Base-by-base conservation (phyloP, 2,329 filamentous ascomycete genomes). In the Penicillium sp. region DNA sequence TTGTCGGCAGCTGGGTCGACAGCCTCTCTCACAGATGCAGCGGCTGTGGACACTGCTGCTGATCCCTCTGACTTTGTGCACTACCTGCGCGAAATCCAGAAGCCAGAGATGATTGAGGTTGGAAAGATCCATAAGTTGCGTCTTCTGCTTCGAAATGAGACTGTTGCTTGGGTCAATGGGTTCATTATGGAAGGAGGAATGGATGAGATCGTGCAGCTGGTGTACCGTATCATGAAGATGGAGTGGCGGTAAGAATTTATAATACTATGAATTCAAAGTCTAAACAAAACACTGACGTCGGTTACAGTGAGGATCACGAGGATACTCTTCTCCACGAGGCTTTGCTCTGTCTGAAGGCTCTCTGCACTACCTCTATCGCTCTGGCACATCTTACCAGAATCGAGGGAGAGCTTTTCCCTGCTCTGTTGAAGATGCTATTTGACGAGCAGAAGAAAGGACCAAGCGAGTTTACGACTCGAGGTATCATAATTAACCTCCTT, bases 361-460 rank as follows among this genome's bases (percentile, higher is more conserved):
- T 97, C 2, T 96, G 91, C 70, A 99, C 94, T 1, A 97, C 93
- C 1, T 92, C 90, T 14, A 82, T 91, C 31, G 94, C 92, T 1
- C 81, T 97, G 66, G 85, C 89, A 61, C 90, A 93, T 68, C 83
- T 99, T 7, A 84, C 90, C 61, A 85, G 86, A 9, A 90, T 96
- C 53, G 91, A 95, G 62, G 79, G 81, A 5, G 87, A 88, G 0
- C 81, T 99, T 8, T 97, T 97, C 67, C 91, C 93, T 2, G 90
- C 90, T 23, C 79, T 99, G 43, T 77, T 97, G 43, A 84, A 85
- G 54, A 92, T 97, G 88, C 81, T 97, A 36, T 97, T 97, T 67
- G 92, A 97, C 67, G 91, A 95, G n/a, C 93, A 97, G 71, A 95
- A 92, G 79, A 97, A 97, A 72, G 94, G 94, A 0, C 94, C 94